A percentile compares a stretch with the other conserved stretches of the same genome.
These are phyloP conservation scores for Cladosporium sp. DNA, from an alignment of 2,329 filamentous ascomycete species.

Conservation along the genomic window DNA sequence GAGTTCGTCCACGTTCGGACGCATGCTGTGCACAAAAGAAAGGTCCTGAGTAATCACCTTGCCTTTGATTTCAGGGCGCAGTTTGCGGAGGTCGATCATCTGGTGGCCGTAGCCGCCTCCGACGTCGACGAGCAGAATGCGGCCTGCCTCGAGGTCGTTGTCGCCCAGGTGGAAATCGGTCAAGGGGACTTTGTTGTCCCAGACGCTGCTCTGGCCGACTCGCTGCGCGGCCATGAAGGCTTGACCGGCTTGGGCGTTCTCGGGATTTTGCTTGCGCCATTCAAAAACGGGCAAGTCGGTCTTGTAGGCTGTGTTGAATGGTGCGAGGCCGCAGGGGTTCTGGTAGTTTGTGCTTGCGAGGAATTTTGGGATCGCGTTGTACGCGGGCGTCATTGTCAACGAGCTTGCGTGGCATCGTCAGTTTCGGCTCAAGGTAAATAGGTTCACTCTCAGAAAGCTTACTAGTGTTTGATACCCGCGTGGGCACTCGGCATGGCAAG, in stretches of 20 bases:
- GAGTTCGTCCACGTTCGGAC: background rate
- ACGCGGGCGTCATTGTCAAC: constrained; percentile 14
- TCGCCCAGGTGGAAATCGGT: background rate
- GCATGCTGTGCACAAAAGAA: constrained; percentile 10
- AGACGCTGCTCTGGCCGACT: constrained; percentile 14
- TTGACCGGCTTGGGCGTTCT: constrained; percentile 15
- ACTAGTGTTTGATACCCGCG: constrained; percentile 14
- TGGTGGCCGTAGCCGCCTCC: constrained; percentile 23
- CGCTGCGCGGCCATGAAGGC: constrained; percentile 18
- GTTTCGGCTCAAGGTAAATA: background rate
- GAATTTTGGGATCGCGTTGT: constrained; percentile 14
- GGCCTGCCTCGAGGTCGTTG: constrained; percentile 2
- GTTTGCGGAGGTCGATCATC: constrained; percentile 16
- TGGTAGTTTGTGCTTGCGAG: constrained; percentile 5
- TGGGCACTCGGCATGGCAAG: constrained; percentile 9
- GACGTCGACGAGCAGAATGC: constrained; percentile 23
- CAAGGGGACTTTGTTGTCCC: constrained; percentile 1
- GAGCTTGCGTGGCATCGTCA: background rate
- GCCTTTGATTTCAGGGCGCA: constrained; percentile 15
- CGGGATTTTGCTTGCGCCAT: constrained; percentile 14
- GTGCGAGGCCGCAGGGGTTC: constrained; percentile 9
- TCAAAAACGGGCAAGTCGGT: constrained; percentile 12
- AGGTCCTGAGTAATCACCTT: constrained; percentile 26
- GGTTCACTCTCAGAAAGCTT: too few relatives aligned
- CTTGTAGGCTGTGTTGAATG: constrained; percentile 15